These are phyloP conservation scores for Multifurca ochricompacta DNA, from an alignment of 768 basidiomycete genomes.

Conservation along the genomic window DNA sequence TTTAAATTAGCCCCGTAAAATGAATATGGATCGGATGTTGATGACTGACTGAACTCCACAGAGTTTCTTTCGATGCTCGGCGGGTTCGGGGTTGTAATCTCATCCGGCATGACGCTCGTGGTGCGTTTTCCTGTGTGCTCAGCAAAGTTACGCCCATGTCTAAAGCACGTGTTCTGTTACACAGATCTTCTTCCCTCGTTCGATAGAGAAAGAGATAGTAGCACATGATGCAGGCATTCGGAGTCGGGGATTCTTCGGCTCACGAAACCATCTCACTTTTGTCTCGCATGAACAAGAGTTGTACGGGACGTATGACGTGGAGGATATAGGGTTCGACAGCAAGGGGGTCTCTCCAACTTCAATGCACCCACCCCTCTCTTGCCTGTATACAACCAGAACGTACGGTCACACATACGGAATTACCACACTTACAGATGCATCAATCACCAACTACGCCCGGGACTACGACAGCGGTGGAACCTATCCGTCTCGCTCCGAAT, in stretches of 20 bases:
- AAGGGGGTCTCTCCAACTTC: neutral
- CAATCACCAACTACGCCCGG: neutral
- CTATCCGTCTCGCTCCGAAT: constrained; percentile 14
- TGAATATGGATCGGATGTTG: neutral
- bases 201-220: constrained; percentile 18
- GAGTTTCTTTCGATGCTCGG: constrained; percentile 16
- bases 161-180: too few relatives aligned
- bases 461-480: neutral
- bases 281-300: constrained; percentile 20
- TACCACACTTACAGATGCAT: neutral
- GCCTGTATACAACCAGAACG: too few relatives aligned
- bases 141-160: too few relatives aligned
- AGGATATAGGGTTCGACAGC: neutral
- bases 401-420: neutral
- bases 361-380: neutral
- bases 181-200: constrained; percentile 22
- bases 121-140: constrained; percentile 6
- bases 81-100: constrained; percentile 16
- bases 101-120: constrained; percentile 20
- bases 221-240: constrained; percentile 5
- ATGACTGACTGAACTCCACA: neutral
- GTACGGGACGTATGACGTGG: constrained; percentile 16
- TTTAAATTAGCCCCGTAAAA: neutral
- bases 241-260: constrained; percentile 1
- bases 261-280: constrained; percentile 9